These are phyloP conservation scores for Penicillium sp. DNA, from an alignment of 2,329 filamentous ascomycete genomes.

Conservation along the genomic window DNA sequence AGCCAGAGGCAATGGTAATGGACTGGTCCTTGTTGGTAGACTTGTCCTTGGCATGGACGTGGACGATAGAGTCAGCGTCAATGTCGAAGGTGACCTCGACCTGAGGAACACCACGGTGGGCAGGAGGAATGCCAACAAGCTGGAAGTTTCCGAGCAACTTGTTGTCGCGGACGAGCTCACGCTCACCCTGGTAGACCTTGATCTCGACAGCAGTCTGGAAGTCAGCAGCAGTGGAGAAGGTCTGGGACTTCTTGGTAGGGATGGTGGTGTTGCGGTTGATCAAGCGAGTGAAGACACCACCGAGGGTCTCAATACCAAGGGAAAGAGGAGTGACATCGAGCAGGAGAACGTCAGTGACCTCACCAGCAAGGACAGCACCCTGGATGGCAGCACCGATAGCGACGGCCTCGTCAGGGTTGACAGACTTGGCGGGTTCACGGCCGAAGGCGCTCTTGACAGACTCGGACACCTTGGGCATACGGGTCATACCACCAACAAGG, in stretches of 20 bases:
- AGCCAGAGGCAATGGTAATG: slow-evolving; percentile 97
- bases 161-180: slow-evolving; percentile 98
- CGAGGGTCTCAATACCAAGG: slow-evolving; percentile 96
- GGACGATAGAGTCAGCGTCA: slow-evolving; percentile 94
- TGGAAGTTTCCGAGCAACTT: slow-evolving; percentile 99
- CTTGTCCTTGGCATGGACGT: slow-evolving; percentile 98
- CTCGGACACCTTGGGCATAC: slow-evolving; percentile 97
- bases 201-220: slow-evolving; percentile 99
- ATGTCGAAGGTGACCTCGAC: slow-evolving; percentile 99
- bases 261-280: slow-evolving; percentile 99
- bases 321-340: slow-evolving; percentile 95
- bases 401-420: slow-evolving; percentile 97
- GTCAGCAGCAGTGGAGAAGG: slow-evolving; percentile 95
- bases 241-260: slow-evolving; percentile 97
- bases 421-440: slow-evolving; percentile 93
- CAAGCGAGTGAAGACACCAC: slow-evolving; percentile 94
- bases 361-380: slow-evolving; percentile 92
- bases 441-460: slow-evolving; percentile 96
- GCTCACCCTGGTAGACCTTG: slow-evolving; percentile 99
- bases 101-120: slow-evolving; percentile 93
- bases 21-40: slow-evolving; percentile 99
- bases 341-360: slow-evolving; percentile 92
- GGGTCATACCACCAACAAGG: slow-evolving; percentile 97
- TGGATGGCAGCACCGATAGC: slow-evolving; percentile 97
- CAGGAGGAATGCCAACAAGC: slow-evolving; percentile 92